Evolutionary conservation across 2,329 filamentous ascomycete species (phyloP), one percentile per base, ranked within the genome.

Genomic region (Penicillium hesseltinei): DNA sequence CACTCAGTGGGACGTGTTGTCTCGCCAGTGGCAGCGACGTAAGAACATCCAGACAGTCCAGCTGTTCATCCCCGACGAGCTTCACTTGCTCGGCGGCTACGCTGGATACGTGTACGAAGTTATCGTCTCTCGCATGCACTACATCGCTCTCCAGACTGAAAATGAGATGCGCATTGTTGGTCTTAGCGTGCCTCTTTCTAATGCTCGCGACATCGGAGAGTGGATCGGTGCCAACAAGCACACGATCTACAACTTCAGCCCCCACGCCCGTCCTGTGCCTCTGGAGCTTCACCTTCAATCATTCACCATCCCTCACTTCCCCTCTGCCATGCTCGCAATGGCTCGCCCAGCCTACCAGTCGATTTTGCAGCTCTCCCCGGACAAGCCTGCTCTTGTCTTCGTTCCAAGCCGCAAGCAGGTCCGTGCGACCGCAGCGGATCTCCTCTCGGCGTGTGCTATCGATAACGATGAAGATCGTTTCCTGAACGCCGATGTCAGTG

Each of bases 161-260:
- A 86, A 89, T 39, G 86, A 89, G 10, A 83, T 97, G 78, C 88
- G 94, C 51, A 93, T 97, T 46, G 78, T 99, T 53, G 94, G 92
- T 2, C 78, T 99, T 59, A 92, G 91, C 71, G 94, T 97, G 29
- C 95, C 94, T 25, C 82, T 99, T 23, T 88, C 94, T 5, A 97
- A 97, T 71, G 92, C 93, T 49, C 86, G 92, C 58, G 94, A 99
- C 69, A 85, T 99, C 67, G 93, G 93, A 51, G 94, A 97, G 76
- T 99, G 94, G 94, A 92, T 99, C 65, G 94, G 95, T 64, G 94
- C 93, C 8, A 96, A 88, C 74, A 97, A 97, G 80, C 94, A 99
- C 73, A 96, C 94, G 48, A 96, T 96, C 62, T 99, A 93, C 82
- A 99, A 99, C 78, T 99, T 99, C 79, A 96, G 91, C 67, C 94